Evolutionary conservation across 2,329 filamentous ascomycete genomes (phyloP), one percentile per base, ranked within the genome.

Genomic region (Torrubiellomyces zombiae): DNA sequence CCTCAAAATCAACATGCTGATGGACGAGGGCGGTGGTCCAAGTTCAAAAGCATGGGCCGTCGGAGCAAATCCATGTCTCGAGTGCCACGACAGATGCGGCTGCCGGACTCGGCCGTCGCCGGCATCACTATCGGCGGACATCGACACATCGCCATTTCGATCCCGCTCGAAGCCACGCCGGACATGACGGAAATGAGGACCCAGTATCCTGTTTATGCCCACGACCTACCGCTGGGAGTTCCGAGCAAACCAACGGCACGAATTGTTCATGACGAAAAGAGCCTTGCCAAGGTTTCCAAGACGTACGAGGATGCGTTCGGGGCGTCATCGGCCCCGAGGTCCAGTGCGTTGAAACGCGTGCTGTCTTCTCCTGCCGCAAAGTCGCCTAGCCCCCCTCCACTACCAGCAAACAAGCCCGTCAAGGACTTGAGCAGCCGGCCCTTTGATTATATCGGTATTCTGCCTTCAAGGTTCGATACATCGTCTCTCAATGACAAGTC

Each of bases 61-160:
- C 50, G 45, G 21, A 55, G 47, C 33, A 55, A 50, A 33, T 49
- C 46, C 1, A 28, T 39, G 15, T 38, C 40, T 19, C 45, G 38
- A 20, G 33, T 32, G 7, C 43, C 38, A 14, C 38, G 40, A 16
- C 47, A 42, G 10, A 47, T 56, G 17, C 46, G 38, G 17, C 50
- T 71, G 4, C 66, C 66, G 7, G 65, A 72, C 38, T 60, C 59
- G 14, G 64, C 65, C 9, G 51, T 72, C 9, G 59, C 62, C 4
- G 60, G 63, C 6, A 60, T 47, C 18, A 71, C 65, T 0, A 60
- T 44, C 6, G 56, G 50, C 3, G 67, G 67, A 2, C 52, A 66
- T 37, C 54, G 62, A 4, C 61, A 72, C 35, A 70, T 73, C 33
- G 63, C 66, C 29, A 72, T 72, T 25, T 69, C 66, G 0, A 69